phyloP scores from a whole-genome alignment of 495 filamentous ascomycete genomes.

The Cercophora samala region DNA sequence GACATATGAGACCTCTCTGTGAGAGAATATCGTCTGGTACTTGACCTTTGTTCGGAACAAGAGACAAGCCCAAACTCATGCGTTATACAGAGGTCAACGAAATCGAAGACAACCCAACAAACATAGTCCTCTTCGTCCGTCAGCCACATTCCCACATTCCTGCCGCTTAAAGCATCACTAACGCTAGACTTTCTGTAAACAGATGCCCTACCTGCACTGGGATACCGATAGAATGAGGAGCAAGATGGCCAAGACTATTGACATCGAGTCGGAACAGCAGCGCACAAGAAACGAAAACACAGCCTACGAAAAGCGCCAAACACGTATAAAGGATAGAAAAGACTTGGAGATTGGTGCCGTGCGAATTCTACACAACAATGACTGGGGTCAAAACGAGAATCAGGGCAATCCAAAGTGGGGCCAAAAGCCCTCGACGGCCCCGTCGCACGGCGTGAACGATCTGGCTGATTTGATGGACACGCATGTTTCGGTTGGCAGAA shows the following conservation, averaged over 20 bases:
- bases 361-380: background rate
- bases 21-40: slow-evolving; percentile 32
- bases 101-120: slow-evolving; percentile 29
- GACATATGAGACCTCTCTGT: slow-evolving; percentile 40
- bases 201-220: slow-evolving; percentile 69
- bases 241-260: slow-evolving; percentile 23
- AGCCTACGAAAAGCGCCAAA: background rate
- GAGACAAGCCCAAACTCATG: background rate
- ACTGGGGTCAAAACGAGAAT: background rate
- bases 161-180: background rate
- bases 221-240: slow-evolving; percentile 52
- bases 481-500: background rate
- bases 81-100: slow-evolving; percentile 10
- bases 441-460: background rate
- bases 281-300: slow-evolving; percentile 9
- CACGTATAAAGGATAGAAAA: background rate
- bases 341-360: background rate
- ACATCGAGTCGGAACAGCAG: slow-evolving; percentile 15
- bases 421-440: background rate
- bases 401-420: background rate
- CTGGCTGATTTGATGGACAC: background rate
- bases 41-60: background rate
- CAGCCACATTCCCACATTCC: background rate
- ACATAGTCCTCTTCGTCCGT: slow-evolving; percentile 42
- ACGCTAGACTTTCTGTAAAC: slow-evolving; percentile 5